Percentiles rank a stretch among this genome's conserved stretches.
Evolutionary conservation across 305 asterid species (phyloP).

Genomic region (Solanum chacoense): DNA sequence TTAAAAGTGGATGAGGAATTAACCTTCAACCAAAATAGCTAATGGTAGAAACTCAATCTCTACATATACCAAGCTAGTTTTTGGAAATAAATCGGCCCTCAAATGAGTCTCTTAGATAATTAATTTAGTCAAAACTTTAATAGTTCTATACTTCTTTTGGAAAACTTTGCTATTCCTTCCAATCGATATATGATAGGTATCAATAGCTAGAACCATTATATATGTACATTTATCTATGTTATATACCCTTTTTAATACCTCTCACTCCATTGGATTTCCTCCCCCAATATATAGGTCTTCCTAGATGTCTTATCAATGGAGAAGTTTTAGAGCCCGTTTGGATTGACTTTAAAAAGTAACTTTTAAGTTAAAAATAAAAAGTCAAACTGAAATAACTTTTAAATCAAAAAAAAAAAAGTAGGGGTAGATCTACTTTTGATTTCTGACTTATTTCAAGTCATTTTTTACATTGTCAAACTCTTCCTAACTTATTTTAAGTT

Average conservation of each 20-base stretch:
- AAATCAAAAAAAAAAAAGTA: too few species aligned
- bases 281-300: background rate
- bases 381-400: too few species aligned
- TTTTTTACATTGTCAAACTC: too few species aligned
- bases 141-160: background rate
- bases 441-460: too few species aligned
- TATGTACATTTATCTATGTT: background rate
- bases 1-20: too few species aligned
- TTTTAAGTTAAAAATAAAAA: too few species aligned
- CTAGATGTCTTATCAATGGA: background rate
- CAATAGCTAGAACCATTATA: background rate
- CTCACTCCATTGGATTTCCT: background rate
- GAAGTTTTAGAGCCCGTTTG: background rate
- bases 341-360: too few species aligned
- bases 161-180: background rate
- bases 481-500: too few species aligned
- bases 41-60: background rate
- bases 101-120: background rate
- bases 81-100: background rate
- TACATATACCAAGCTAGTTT: background rate
- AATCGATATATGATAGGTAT: background rate
- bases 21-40: background rate
- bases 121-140: background rate
- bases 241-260: background rate
- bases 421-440: too few species aligned